Evolutionary conservation across 1,139 yeast species (phyloP), one percentile per base, ranked within the genome.

Genomic region (Saccharomyces hybrid): DNA sequence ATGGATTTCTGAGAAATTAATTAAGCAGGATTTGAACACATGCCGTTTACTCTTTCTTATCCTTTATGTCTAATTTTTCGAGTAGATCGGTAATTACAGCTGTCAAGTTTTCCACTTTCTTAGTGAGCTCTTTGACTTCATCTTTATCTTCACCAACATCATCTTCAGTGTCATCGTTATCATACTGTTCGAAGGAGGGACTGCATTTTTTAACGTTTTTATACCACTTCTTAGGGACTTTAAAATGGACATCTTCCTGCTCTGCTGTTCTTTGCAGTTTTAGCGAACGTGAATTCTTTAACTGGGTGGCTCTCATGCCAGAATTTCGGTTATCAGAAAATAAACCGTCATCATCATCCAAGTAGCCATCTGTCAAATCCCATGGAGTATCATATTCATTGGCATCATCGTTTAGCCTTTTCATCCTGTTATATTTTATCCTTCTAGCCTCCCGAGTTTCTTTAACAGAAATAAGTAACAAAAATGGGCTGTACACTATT

Each of bases 321-420:
- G 69, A 68, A 23, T 55, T 54, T 2, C 58, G 59, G 46, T 64
- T 67, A n/a, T 62, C 56, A 13, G 65, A 59, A 46, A 68, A 65
- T 2, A 68, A 53, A 5, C 71, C 72, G 14, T 64, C 67, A 29
- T 67, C 78, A 44, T 71, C 75, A 51, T 77, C 79, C 16, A 64
- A 60, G 64, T 77, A 88, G 0, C 96, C 96, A 68, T 88, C 96
- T 8, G 85, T 79, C 61, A 88, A 74, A 61, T 85, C 88, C 95
- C 96, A 88, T 65, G 85, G 91, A 20, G 84, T 78, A 62, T 89
- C 89, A 41, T 74, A 66, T 64, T 87, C 95, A 67, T 88, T 88
- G 27, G 91, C 89, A 70, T 89, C 96, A 67, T 88, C 96, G 0
- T 86, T 74, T 20, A 81, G 70, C 1, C 85, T 83, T 61, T 78